Base-by-base conservation (phyloP, 257 asterid species). In the Anisodus tanguticus region DNA sequence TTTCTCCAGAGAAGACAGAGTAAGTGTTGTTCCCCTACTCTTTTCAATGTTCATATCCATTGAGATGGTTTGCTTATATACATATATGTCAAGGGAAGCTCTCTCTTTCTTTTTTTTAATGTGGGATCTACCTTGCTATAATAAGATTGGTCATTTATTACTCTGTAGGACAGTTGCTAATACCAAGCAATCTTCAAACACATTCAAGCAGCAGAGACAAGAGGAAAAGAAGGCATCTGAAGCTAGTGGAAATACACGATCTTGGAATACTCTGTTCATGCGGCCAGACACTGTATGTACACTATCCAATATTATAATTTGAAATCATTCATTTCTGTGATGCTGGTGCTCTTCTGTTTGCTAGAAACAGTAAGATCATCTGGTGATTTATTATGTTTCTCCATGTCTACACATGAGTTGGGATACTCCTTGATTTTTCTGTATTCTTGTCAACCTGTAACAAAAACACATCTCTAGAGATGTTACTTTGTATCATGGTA, bases 211-310 rank as follows among this genome's bases (percentile, higher is more conserved):
- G 79, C 86, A 88, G 84, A 91, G 94, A 74, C 84, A 83, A 88
- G 93, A 90, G 39, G 98, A 92, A 83, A 94, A 88, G 88, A 96
- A 96, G 90, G 89, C 90, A 64, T 91, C 97, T 71, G 99, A 96
- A 90, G 95, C 97, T 64, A 87, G 91, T 81, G 99, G 99, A 88
- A 94, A 91, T 87, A 94, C 97, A 66, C 89, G 88, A 71, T 91
- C 98, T 58, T 96, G 99, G 99, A 96, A 93, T 85, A 90, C 91
- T 88, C 91, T 94, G 84, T 96, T 87, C 87, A 94, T 96, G 94
- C 98, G 95, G 85, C 89, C 94, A 63, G 99, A 96, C 90, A 94
- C 98, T 69, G 99, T 96, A 87, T 86, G 98, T 86, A 78, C 49
- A 53, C 82, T 51, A 35, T 53, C 26, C 13, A 8, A 22, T 74